Evolutionary conservation across 176 grass and related monocot genomes (phyloP).

Genomic region (Ensete glaucum): DNA sequence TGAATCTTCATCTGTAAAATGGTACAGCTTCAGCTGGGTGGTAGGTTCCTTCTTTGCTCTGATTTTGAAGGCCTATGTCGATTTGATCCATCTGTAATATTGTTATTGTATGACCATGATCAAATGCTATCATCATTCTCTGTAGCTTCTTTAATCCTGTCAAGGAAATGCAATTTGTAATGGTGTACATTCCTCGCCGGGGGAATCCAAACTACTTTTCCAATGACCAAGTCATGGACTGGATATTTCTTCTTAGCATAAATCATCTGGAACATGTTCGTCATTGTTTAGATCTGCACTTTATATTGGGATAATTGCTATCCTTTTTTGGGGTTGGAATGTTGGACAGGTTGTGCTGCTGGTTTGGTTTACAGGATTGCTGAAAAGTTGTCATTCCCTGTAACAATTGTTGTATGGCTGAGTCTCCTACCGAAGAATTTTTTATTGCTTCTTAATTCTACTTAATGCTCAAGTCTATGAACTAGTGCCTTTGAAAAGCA

Average conservation of each 20-base stretch:
- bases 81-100: not conserved
- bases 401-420: not conserved
- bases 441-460: not conserved
- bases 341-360: not conserved
- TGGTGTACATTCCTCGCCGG: not conserved
- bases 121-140: not conserved
- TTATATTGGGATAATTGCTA: not conserved
- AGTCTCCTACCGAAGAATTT: not conserved
- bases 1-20: conserved; percentile 2
- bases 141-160: not conserved
- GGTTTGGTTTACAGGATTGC: not conserved
- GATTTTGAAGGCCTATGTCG: not conserved
- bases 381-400: not conserved
- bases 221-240: not conserved
- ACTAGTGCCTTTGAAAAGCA: not conserved
- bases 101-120: conserved; percentile 1
- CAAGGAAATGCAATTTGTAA: not conserved
- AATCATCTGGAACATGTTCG: not conserved
- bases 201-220: conserved; percentile 1
- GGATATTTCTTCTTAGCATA: not conserved
- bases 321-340: not conserved
- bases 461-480: not conserved
- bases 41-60: not conserved
- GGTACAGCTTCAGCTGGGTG: not conserved
- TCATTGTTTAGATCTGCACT: not conserved